Percentiles rank a stretch among this genome's conserved stretches.
Evolutionary conservation across 371 early-diverging fungal species (phyloP).

Genomic region (Encephalitozoon hellem): DNA sequence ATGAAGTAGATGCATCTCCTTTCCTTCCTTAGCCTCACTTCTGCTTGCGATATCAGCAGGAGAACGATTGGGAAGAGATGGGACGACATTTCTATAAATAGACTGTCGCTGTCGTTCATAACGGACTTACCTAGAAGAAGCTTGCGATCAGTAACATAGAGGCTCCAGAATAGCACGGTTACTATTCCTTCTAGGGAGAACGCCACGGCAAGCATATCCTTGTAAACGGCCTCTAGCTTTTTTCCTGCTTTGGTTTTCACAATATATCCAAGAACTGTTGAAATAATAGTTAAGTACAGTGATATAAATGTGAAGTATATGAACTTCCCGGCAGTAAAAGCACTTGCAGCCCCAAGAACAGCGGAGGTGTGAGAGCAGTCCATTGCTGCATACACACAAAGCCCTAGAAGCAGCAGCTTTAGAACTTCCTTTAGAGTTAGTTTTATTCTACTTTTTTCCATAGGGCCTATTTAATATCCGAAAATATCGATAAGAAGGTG

Average conservation of each 20-base stretch:
- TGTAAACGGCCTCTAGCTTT: not conserved
- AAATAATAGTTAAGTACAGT: slow-evolving; percentile 11
- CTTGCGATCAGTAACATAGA: not conserved
- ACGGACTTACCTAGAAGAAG: not conserved
- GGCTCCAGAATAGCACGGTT: slow-evolving; percentile 16
- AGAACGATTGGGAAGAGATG: slow-evolving; percentile 21
- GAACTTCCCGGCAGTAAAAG: slow-evolving; percentile 1
- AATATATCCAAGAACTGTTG: slow-evolving; percentile 1
- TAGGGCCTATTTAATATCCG: not conserved
- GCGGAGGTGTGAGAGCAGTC: not conserved
- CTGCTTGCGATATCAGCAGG: not conserved
- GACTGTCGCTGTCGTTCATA: not conserved
- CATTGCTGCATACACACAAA: slow-evolving; percentile 17
- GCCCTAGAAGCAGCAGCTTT: not conserved
- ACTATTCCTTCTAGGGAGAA: slow-evolving; percentile 21
- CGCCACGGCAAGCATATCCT: not conserved
- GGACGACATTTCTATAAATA: slow-evolving; percentile 6
- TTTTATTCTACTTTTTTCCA: not conserved
- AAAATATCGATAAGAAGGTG: not conserved
- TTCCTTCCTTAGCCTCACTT: not conserved
- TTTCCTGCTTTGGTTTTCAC: not conserved
- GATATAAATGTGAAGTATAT: slow-evolving; percentile 12
- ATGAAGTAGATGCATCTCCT: not conserved
- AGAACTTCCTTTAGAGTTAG: not conserved
- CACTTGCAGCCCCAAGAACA: not conserved